Percentiles rank a stretch among this genome's conserved stretches.
These are phyloP conservation scores for Solanum lycopersicoides DNA, from an alignment of 257 asterid species.

Conservation along the genomic window DNA sequence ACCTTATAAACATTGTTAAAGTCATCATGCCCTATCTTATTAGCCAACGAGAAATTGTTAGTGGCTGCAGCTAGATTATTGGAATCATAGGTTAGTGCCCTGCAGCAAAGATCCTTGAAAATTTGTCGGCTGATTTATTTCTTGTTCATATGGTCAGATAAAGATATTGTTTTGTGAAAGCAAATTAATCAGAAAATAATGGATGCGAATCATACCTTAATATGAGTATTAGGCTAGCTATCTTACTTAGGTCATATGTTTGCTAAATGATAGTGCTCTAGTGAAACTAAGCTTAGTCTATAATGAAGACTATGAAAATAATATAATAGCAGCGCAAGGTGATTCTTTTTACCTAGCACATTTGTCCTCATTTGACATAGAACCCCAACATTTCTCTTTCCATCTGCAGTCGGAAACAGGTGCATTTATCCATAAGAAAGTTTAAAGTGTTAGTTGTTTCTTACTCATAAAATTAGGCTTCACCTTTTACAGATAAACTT, in stretches of 20 bases:
- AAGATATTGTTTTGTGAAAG: background rate
- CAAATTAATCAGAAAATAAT: background rate
- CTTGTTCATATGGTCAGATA: background rate
- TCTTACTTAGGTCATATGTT: background rate
- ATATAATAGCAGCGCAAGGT: background rate
- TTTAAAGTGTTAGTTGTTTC: background rate
- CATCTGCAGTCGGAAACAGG: background rate
- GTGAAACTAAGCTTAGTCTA: background rate
- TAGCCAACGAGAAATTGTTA: background rate
- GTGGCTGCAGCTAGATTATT: constrained; percentile 20
- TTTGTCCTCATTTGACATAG: background rate
- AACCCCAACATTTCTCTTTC: background rate
- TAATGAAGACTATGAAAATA: background rate
- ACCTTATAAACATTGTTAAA: too few species aligned
- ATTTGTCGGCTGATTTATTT: background rate
- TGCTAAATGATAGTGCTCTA: background rate
- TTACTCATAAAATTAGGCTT: background rate
- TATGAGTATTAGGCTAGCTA: background rate
- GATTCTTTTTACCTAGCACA: background rate
- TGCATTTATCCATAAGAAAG: background rate
- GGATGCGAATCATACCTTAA: background rate
- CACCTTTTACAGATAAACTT: background rate
- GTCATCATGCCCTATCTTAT: too few species aligned
- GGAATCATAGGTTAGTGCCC: background rate
- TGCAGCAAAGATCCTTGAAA: background rate